phyloP scores from a whole-genome alignment of 2,329 filamentous ascomycete genomes.

The Moelleriella libera region DNA sequence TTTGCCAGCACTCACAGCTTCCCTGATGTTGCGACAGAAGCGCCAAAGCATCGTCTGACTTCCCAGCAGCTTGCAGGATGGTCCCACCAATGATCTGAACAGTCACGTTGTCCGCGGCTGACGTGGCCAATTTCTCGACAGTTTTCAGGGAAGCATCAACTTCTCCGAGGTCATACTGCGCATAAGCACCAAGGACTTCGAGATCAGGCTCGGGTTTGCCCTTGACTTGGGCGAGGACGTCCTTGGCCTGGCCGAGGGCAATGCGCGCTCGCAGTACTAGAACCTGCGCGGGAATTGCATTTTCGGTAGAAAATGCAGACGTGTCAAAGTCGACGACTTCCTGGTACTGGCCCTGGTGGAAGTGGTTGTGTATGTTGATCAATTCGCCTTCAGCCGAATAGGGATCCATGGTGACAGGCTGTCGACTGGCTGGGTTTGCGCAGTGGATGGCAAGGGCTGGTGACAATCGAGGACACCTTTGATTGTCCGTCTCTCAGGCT shows the following conservation, averaged over 20 bases:
- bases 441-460: not conserved
- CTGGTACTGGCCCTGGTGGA: constrained; percentile 73
- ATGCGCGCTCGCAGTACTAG: constrained; percentile 72
- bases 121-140: constrained; percentile 53
- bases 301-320: constrained; percentile 63
- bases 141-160: constrained; percentile 45
- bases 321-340: constrained; percentile 77
- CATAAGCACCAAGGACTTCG: constrained; percentile 61
- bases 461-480: constrained; percentile 4
- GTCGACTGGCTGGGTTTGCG: constrained; percentile 1
- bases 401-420: constrained; percentile 44
- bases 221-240: constrained; percentile 56
- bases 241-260: constrained; percentile 63
- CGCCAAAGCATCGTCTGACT: constrained; percentile 72
- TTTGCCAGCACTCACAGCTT: constrained; percentile 46
- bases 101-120: constrained; percentile 55
- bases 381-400: constrained; percentile 59
- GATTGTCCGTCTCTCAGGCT: constrained; percentile 2
- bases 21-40: constrained; percentile 74
- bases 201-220: constrained; percentile 58
- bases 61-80: constrained; percentile 64
- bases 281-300: constrained; percentile 61
- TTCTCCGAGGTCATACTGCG: constrained; percentile 48
- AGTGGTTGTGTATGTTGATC: constrained; percentile 57
- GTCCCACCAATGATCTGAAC: constrained; percentile 77